Evolutionary conservation across 2,329 filamentous ascomycete species (phyloP).

Genomic region (Fusarium solani-melongenae): DNA sequence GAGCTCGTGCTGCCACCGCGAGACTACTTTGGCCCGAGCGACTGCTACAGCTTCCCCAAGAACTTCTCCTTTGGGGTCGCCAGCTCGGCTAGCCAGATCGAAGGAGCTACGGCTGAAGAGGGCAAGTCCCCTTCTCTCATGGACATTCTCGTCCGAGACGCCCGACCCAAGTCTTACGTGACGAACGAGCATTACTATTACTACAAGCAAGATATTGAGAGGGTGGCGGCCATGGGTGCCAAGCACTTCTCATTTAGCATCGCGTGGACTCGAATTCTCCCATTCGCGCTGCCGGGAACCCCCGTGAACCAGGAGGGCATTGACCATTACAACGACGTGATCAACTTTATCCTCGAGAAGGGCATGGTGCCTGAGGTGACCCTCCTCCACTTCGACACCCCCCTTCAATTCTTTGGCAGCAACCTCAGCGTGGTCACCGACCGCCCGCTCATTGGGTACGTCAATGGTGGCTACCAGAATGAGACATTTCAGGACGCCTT

Average conservation of each 20-base stretch:
- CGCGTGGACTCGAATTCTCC: slow-evolving; percentile 63
- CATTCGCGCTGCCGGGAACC: slow-evolving; percentile 60
- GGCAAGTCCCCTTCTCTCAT: slow-evolving; percentile 56
- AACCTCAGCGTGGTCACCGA: slow-evolving; percentile 42
- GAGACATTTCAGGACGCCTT: slow-evolving; percentile 61
- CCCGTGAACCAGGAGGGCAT: slow-evolving; percentile 63
- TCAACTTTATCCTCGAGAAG: slow-evolving; percentile 59
- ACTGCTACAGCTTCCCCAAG: slow-evolving; percentile 62
- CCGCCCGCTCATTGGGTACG: slow-evolving; percentile 50
- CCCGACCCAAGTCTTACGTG: slow-evolving; percentile 46
- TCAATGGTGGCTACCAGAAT: slow-evolving; percentile 58
- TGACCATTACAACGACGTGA: slow-evolving; percentile 65
- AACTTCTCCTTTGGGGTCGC: slow-evolving; percentile 62
- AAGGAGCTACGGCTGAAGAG: slow-evolving; percentile 58
- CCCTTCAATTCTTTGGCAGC: slow-evolving; percentile 54
- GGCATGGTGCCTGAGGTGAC: slow-evolving; percentile 62
- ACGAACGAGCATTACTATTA: slow-evolving; percentile 65
- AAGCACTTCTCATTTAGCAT: slow-evolving; percentile 64
- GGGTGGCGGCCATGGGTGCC: slow-evolving; percentile 62
- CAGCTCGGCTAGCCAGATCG: slow-evolving; percentile 57
- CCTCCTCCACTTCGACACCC: slow-evolving; percentile 62
- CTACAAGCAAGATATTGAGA: slow-evolving; percentile 67
- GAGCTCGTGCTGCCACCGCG: slow-evolving; percentile 66
- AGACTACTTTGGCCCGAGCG: slow-evolving; percentile 59
- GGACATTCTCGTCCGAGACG: slow-evolving; percentile 51